Conservation (phyloP, 1,139 yeast species). For the Saccharomyces hybrid region DNA sequence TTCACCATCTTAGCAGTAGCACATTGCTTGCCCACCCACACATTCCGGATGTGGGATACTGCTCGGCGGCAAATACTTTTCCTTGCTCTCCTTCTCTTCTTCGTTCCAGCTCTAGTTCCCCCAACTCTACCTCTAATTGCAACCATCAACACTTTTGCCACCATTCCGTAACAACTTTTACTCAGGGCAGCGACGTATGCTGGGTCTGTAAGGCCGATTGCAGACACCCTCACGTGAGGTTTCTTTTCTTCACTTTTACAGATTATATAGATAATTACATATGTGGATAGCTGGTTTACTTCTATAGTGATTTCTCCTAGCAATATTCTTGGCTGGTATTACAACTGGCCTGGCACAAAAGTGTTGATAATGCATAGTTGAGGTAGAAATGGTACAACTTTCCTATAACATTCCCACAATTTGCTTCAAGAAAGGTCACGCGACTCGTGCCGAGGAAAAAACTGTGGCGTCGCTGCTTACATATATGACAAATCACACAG, state of each 20-base stretch:
- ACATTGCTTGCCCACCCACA: background rate
- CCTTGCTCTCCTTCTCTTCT: background rate
- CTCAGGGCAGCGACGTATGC: background rate
- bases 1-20: background rate
- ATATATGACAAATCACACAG: background rate
- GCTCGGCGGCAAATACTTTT: background rate
- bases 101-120: background rate
- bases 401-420: background rate
- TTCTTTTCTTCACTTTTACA: background rate
- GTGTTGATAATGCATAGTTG: background rate
- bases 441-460: background rate
- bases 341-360: background rate
- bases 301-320: background rate
- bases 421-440: background rate
- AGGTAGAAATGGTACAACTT: background rate
- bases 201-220: background rate
- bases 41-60: background rate
- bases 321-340: background rate
- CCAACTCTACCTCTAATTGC: background rate
- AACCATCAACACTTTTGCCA: background rate
- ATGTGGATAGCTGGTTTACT: background rate
- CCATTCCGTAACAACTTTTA: background rate
- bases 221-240: background rate
- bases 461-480: background rate
- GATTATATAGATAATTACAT: background rate